phyloP scores from a whole-genome alignment of 495 filamentous ascomycete species.

The Aspergillus haitiensis region DNA sequence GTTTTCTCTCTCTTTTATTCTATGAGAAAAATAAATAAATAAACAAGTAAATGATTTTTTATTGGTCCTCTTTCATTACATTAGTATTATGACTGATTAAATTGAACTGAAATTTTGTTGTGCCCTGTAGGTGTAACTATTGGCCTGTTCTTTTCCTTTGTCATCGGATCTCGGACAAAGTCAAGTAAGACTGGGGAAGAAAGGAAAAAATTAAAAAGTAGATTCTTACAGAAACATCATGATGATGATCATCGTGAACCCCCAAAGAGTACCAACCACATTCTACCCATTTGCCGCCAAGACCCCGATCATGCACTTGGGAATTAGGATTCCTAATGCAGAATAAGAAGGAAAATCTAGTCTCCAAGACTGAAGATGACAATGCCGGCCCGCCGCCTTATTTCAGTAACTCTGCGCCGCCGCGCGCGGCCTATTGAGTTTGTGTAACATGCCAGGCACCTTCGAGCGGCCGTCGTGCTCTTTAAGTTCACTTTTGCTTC shows the following conservation, averaged over 20 bases:
- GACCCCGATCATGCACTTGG: conserved; percentile 2
- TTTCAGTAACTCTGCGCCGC: conserved; percentile 7
- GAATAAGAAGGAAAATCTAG: not conserved
- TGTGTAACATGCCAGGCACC: conserved; percentile 6
- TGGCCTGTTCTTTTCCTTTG: not conserved
- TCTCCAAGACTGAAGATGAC: not conserved
- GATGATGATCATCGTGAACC: conserved; percentile 6
- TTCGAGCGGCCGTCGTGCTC: not conserved
- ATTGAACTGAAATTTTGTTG: not conserved
- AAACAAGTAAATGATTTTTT: too few species aligned
- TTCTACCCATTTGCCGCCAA: not conserved
- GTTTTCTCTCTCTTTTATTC: too few species aligned
- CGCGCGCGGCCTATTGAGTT: conserved; percentile 14
- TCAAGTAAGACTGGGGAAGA: not conserved
- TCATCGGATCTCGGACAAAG: not conserved
- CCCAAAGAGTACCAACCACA: not conserved
- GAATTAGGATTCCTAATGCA: conserved; percentile 8
- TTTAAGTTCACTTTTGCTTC: not conserved
- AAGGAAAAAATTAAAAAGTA: not conserved
- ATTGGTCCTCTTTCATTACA: too few species aligned
- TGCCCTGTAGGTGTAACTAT: not conserved
- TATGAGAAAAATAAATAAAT: too few species aligned
- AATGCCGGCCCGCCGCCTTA: not conserved
- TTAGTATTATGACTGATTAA: not conserved
- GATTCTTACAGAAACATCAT: not conserved